Evolutionary conservation across 1,284 basidiomycete genomes (phyloP), one percentile per base, ranked within the genome.

Genomic region (Termitomyces sp.): DNA sequence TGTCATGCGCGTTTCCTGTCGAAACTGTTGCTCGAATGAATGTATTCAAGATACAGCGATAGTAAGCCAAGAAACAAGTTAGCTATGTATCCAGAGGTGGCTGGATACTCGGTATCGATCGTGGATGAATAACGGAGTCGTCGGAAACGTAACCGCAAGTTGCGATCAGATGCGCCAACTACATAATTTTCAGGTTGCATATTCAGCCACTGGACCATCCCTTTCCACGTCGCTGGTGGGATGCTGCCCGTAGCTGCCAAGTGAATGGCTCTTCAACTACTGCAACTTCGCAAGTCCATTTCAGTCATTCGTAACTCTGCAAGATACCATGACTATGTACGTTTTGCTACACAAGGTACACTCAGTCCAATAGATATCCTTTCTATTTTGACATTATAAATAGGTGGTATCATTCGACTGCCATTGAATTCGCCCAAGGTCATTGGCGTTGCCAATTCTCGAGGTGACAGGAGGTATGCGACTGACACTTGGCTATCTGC

Each of bases 391-490:
- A 57, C 54, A 62, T 45, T 55, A 26, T n/a, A 36, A 47, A 21
- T 50, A 81, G 80, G 76, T 57, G 76, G 80, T 38, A 69, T 73
- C 50, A 70, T 79, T 33, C 74, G 82, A 58, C 68, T 84, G 38
- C 80, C 81, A 49, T 65, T 85, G 36, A 70, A 70, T 6, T 79
- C 78, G 12, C 73, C 77, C 2, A 80, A 78, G 58, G 73, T 93
- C 48, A 84, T 92, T 54, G 91, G 91, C 12, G 75, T 86, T 40
- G 81, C 82, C n/a, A 82, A 80, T 50, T 88, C 88, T 43, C 80
- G 92, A 50, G 91, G 91, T 30, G 83, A 83, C 60, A 76, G 90
- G 71, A 77, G 77, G 90, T 88, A 67, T 40, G 39, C 62, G 12
- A 49, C 40, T 48, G n/a, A 26, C n/a, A 28, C 56, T 39, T 52